Conservation (phyloP, 2,329 filamentous ascomycete species). For the Paraconiothyrium sp. region DNA sequence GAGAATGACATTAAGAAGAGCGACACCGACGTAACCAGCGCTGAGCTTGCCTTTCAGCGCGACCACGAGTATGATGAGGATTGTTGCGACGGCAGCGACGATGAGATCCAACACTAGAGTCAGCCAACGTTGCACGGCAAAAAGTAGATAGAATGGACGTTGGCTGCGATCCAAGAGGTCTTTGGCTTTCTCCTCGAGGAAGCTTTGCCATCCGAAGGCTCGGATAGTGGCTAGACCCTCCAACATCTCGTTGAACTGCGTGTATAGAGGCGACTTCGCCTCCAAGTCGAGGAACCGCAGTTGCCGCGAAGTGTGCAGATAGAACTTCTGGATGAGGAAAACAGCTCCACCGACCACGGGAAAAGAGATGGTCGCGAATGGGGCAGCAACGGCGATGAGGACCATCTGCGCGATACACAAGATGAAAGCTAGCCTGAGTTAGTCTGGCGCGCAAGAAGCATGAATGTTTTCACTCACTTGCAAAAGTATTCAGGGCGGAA, state of each 20-base stretch:
- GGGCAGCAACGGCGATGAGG: slow-evolving; percentile 52
- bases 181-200: slow-evolving; percentile 51
- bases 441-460: background rate
- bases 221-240: slow-evolving; percentile 61
- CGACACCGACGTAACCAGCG: slow-evolving; percentile 62
- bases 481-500: slow-evolving; percentile 44
- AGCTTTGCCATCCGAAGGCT: slow-evolving; percentile 59
- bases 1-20: slow-evolving; percentile 62
- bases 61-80: slow-evolving; percentile 48
- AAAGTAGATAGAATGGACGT: slow-evolving; percentile 56
- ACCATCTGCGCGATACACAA: slow-evolving; percentile 46
- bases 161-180: slow-evolving; percentile 53
- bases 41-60: slow-evolving; percentile 52
- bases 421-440: slow-evolving; percentile 36
- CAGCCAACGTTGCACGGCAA: slow-evolving; percentile 58
- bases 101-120: slow-evolving; percentile 53
- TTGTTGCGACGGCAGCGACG: slow-evolving; percentile 51
- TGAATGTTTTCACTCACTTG: slow-evolving; percentile 28
- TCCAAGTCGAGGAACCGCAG: slow-evolving; percentile 64
- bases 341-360: slow-evolving; percentile 51
- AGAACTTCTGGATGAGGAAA: slow-evolving; percentile 57
- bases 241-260: slow-evolving; percentile 62
- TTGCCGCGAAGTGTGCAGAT: slow-evolving; percentile 59
- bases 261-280: slow-evolving; percentile 60
- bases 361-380: slow-evolving; percentile 52